Base-by-base conservation (phyloP, 2,329 filamentous ascomycete species). In the Claviceps pazoutovae region DNA sequence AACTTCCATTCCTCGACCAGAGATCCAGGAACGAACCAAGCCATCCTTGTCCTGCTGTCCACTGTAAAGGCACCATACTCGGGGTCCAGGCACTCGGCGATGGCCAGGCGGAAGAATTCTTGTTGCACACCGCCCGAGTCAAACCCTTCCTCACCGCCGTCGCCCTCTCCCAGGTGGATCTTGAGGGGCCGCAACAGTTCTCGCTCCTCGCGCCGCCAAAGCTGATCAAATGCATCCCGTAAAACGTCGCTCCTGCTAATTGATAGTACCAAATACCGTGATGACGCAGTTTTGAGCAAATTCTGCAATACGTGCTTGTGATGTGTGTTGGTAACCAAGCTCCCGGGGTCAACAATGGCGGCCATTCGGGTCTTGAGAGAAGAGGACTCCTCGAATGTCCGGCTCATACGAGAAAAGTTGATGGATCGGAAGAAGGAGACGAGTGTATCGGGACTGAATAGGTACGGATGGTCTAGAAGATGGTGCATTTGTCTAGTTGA, bases 91-190 rank as follows among this genome's bases (percentile, higher is more conserved):
- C 86, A 86, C 61, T 95, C 84, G 1, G 80, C 80, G 58, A 96
- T 82, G 17, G 87, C 82, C 30, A 96, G 69, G 16, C 88, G 82
- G 69, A 98, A 97, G 64, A 95, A 97, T 57, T 98, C 93, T 64
- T 95, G 90, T 60, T 96, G 91, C 1, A 98, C 90, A 56, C 93
- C 93, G 44, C 93, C 93, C 48, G 91, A 88, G 65, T 98, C 93
- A 37, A 94, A 80, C 0, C 93, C 93, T 64, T 94, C 83, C 65
- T 97, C 93, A 36, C 88, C 88, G 34, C 88, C 88, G 50, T 75
- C 74, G 37, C 88, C 83, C 62, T 88, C 84, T 3, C 89, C 89
- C 53, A 97, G 79, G 49, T 88, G 83, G 8, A 98, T 84, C 61
- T 95, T 95, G 37, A 98, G 70, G 1, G 93, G 93, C 26, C 88